Percentiles rank a stretch among this genome's conserved stretches.
phyloP scores from a whole-genome alignment of 768 basidiomycete species.

The Favolaschia claudopus region DNA sequence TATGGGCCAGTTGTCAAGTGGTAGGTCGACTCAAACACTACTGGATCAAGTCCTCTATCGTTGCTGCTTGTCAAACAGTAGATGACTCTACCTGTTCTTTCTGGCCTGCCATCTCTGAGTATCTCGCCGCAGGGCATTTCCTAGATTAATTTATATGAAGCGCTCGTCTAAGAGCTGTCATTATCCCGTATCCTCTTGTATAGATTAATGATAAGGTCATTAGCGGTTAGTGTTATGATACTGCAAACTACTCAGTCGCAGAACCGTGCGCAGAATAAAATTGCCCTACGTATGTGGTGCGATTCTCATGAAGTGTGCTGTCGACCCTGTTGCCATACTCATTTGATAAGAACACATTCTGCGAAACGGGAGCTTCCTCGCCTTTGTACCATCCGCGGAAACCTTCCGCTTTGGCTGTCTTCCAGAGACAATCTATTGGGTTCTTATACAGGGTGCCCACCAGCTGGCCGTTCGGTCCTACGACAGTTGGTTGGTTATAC shows the following conservation, averaged over 20 bases:
- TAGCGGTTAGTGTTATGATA: slow-evolving; percentile 90
- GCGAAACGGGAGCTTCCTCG: slow-evolving; percentile 28
- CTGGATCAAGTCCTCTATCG: too few relatives aligned
- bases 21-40: too few relatives aligned
- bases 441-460: slow-evolving; percentile 86
- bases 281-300: slow-evolving; percentile 84
- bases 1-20: too few relatives aligned
- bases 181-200: slow-evolving; percentile 59
- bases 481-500: slow-evolving; percentile 92
- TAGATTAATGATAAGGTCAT: slow-evolving; percentile 76
- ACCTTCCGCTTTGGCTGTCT: slow-evolving; percentile 92
- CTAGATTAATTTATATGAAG: too few relatives aligned
- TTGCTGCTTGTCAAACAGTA: too few relatives aligned
- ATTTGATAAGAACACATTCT: neutral
- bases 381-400: slow-evolving; percentile 97
- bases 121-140: too few relatives aligned
- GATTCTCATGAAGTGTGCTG: slow-evolving; percentile 92
- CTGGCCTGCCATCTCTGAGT: too few relatives aligned
- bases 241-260: slow-evolving; percentile 44
- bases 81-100: too few relatives aligned
- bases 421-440: slow-evolving; percentile 96
- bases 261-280: neutral
- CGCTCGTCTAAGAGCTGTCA: slow-evolving; percentile 36
- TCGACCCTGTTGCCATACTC: slow-evolving; percentile 79
- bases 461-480: slow-evolving; percentile 71